phyloP scores from a whole-genome alignment of 306 rosid genomes.

The Oemleria cerasiformis region DNA sequence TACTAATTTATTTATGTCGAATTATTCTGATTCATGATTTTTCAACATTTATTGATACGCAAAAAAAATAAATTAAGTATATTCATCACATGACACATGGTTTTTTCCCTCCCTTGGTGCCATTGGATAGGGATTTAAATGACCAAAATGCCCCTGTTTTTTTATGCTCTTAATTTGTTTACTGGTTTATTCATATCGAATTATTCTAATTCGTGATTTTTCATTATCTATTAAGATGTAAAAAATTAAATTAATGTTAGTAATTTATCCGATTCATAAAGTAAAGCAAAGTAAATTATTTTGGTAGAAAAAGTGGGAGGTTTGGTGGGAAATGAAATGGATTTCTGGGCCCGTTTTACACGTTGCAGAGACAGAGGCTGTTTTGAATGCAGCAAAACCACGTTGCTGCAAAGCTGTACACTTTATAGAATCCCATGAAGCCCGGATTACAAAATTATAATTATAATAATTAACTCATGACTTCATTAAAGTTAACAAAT shows the following conservation, averaged over 20 bases:
- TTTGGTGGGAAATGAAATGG: background rate
- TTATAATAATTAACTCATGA: background rate
- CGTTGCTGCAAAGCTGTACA: slow-evolving; percentile 1
- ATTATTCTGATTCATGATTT: no score
- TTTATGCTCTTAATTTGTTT: background rate
- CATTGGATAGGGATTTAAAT: background rate
- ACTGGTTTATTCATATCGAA: no score
- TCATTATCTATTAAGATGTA: no score
- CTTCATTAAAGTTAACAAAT: background rate
- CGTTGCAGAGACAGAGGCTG: slow-evolving; percentile 14
- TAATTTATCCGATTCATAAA: no score
- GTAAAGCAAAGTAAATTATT: no score
- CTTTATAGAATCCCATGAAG: background rate
- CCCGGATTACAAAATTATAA: background rate
- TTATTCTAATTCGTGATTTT: no score
- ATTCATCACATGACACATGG: no score
- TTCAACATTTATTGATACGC: no score
- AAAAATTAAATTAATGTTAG: no score
- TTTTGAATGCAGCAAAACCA: slow-evolving; percentile 11
- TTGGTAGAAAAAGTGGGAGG: background rate
- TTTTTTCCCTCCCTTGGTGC: no score
- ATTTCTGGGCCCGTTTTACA: slow-evolving; percentile 7
- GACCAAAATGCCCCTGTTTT: slow-evolving; percentile 6
- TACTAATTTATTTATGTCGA: no score
- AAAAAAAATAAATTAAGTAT: no score